These are phyloP conservation scores for Carallia brachiata DNA, from an alignment of 345 rosid genomes.

Conservation along the genomic window DNA sequence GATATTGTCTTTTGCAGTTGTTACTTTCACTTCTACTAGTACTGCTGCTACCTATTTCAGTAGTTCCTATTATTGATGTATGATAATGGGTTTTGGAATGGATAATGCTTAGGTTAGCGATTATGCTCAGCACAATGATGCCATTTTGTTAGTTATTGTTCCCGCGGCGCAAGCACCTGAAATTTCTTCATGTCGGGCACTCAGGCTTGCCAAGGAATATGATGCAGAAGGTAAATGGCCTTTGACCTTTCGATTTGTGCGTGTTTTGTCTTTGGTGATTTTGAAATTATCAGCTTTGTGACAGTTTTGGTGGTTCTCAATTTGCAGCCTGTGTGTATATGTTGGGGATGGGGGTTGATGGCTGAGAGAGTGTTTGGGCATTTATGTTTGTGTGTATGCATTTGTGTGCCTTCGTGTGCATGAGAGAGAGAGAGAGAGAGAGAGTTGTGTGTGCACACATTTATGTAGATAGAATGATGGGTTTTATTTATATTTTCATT, in stretches of 20 bases:
- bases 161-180: slow-evolving; percentile 92
- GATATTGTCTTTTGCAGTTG: neutral
- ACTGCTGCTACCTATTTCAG: neutral
- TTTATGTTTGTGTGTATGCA: too few relatives aligned
- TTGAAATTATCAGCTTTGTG: neutral
- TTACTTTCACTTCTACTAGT: neutral
- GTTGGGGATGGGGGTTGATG: too few relatives aligned
- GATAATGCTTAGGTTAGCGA: slow-evolving; percentile 55
- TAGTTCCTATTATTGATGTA: neutral
- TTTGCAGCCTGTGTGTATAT: too few relatives aligned
- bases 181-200: slow-evolving; percentile 82
- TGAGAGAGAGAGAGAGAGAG: too few relatives aligned
- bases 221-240: slow-evolving; percentile 71
- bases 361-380: too few relatives aligned
- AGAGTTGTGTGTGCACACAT: too few relatives aligned
- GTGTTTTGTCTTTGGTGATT: neutral
- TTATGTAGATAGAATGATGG: too few relatives aligned
- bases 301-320: neutral
- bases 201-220: slow-evolving; percentile 85
- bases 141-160: slow-evolving; percentile 79
- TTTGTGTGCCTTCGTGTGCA: too few relatives aligned
- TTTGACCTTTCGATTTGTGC: neutral
- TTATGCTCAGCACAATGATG: slow-evolving; percentile 80
- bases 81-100: neutral
- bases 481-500: neutral